Conservation (phyloP, 805 yeast genomes). For the Metschnikowia amazonensis region DNA sequence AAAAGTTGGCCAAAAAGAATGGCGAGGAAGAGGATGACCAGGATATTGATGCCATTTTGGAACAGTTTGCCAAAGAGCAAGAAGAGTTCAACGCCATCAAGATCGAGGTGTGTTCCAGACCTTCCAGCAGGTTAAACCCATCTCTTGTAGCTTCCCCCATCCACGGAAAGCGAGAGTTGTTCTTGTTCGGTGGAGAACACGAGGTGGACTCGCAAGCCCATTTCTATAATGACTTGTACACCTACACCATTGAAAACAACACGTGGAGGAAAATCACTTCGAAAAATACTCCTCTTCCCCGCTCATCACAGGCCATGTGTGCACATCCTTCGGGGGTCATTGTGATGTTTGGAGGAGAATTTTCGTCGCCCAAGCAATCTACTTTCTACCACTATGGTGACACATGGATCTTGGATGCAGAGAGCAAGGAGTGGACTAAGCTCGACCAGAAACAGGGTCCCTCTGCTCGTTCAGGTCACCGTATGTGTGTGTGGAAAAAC, state of each 20-base stretch:
- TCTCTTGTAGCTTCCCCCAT: slow-evolving; percentile 71
- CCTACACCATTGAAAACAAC: slow-evolving; percentile 71
- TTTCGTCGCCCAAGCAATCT: slow-evolving; percentile 91
- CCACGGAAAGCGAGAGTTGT: slow-evolving; percentile 71
- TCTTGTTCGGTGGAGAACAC: slow-evolving; percentile 88
- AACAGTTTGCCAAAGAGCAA: slow-evolving; percentile 75
- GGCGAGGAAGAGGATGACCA: slow-evolving; percentile 83
- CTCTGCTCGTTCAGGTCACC: slow-evolving; percentile 84
- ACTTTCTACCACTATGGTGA: slow-evolving; percentile 96
- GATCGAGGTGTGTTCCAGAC: slow-evolving; percentile 54
- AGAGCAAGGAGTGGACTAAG: slow-evolving; percentile 85
- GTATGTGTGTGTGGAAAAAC: slow-evolving; percentile 90
- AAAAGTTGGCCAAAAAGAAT: slow-evolving; percentile 67
- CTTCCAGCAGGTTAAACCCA: slow-evolving; percentile 68
- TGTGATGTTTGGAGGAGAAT: slow-evolving; percentile 92
- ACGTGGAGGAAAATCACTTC: slow-evolving; percentile 78
- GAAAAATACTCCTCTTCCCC: slow-evolving; percentile 84
- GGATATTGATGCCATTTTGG: slow-evolving; percentile 80
- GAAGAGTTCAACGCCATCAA: slow-evolving; percentile 69
- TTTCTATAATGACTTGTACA: slow-evolving; percentile 78
- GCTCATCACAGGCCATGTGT: slow-evolving; percentile 92
- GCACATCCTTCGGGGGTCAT: slow-evolving; percentile 88
- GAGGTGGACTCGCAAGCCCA: slow-evolving; percentile 49
- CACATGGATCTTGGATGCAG: slow-evolving; percentile 88
- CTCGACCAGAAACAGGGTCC: slow-evolving; percentile 76